Evolutionary conservation across 2,329 filamentous ascomycete species (phyloP), one percentile per base, ranked within the genome.

Genomic region (Ascochyta clinopodiicola): DNA sequence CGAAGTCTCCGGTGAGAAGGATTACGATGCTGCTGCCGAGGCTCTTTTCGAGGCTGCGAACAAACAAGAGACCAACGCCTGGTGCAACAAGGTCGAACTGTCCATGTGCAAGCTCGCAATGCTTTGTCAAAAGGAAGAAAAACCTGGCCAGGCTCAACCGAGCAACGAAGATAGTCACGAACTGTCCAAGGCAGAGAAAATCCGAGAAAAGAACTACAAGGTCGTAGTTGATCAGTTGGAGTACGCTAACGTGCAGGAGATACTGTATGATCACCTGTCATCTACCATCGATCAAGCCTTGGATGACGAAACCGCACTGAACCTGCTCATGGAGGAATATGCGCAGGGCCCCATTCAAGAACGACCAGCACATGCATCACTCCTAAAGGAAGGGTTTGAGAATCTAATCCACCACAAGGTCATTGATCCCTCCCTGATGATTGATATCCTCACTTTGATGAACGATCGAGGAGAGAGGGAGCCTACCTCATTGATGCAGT

Each of bases 51-150:
- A 85, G 7, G 81, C 93, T 19, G 92, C 91, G 0, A 79, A 88
- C 19, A 82, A 83, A 44, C 85, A 86, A 49, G 93, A 97, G 73
- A 84, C 86, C 47, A 89, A 93, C 65, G 78, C 95, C 4, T 98
- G 94, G 94, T 92, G 87, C 77, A 96, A 96, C 79, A 95, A 96
- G 75, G 90, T 96, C 31, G 90, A 98, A 75, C 80, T 98, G 24
- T 96, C 92, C 56, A 82, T 99, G 35, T 90, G 91, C 32, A 98
- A 97, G 76, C 82, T 99, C n/a, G 73, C 78, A 22, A 65, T 80
- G 49, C 77, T 97, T 62, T 68, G 66, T 48, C 64, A 66, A 40
- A 56, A 69, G 22, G 64, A 73, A 91, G 91, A 15, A 85, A 64
- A 60, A 27, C 51, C 61, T 9, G 59, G 55, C 13, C 56, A 58